A percentile compares a stretch with the other conserved stretches of the same genome.
phyloP scores from a whole-genome alignment of 257 asterid genomes.

The Galeopsis tetrahit region DNA sequence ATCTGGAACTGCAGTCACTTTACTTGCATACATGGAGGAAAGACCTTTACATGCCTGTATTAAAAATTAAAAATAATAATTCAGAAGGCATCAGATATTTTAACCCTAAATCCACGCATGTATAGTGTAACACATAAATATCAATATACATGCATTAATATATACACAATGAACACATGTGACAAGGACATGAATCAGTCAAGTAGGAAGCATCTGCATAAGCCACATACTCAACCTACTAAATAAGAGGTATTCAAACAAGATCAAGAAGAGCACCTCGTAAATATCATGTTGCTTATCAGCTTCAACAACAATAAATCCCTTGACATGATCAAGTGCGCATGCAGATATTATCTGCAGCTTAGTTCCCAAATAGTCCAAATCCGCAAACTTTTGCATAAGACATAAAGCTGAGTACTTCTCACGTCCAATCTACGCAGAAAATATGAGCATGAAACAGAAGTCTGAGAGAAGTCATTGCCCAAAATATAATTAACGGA shows the following conservation, averaged over 20 bases:
- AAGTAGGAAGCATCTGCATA: constrained; percentile 15
- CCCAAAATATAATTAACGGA: constrained; percentile 1
- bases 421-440: constrained; percentile 85
- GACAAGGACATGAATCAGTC: constrained; percentile 13
- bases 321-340: constrained; percentile 86
- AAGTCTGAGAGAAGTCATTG: not conserved
- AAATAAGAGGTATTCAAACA: constrained; percentile 3
- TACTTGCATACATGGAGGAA: constrained; percentile 65
- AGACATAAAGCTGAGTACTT: constrained; percentile 90
- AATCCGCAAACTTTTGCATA: constrained; percentile 84
- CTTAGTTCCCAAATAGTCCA: constrained; percentile 68
- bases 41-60: constrained; percentile 89
- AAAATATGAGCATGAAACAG: constrained; percentile 32
- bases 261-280: constrained; percentile 61
- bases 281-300: constrained; percentile 73
- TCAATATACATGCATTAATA: not conserved
- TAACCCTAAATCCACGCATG: constrained; percentile 11
- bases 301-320: constrained; percentile 81
- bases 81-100: constrained; percentile 30
- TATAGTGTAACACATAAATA: not conserved
- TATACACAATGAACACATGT: not conserved
- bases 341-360: constrained; percentile 80
- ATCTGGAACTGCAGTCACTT: constrained; percentile 59
- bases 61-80: constrained; percentile 17
- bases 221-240: constrained; percentile 24